Percentiles rank a stretch among this genome's conserved stretches.
Conservation (phyloP, 78 protist species). For the Blattamonas nauphoetae region DNA sequence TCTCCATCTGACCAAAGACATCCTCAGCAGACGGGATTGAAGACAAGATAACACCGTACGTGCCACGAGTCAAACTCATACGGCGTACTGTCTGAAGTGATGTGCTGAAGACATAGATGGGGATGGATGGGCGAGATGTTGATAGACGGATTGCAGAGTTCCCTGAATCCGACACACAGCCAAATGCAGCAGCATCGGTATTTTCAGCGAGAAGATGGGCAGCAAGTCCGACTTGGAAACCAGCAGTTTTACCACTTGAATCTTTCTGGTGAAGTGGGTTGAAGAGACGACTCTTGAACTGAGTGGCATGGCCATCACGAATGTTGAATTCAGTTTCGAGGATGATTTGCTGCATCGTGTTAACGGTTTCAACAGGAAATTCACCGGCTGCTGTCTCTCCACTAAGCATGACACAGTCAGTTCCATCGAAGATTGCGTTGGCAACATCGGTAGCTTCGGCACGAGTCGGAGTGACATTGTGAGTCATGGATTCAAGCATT, state of each 20-base stretch:
- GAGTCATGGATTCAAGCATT: constrained; percentile 79
- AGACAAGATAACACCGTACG: background rate
- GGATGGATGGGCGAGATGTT: background rate
- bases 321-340: constrained; percentile 26
- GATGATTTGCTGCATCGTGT: constrained; percentile 36
- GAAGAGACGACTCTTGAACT: background rate
- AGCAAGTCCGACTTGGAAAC: background rate
- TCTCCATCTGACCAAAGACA: background rate
- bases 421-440: constrained; percentile 79
- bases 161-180: constrained; percentile 28
- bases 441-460: constrained; percentile 89
- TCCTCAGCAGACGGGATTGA: background rate
- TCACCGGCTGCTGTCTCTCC: constrained; percentile 58
- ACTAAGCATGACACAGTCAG: constrained; percentile 80
- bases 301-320: background rate
- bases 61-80: background rate
- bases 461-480: constrained; percentile 73
- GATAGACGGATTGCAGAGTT: background rate
- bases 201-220: constrained; percentile 23
- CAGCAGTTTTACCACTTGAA: background rate
- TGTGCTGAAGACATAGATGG: background rate
- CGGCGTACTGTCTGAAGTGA: background rate
- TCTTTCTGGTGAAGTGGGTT: background rate
- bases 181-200: constrained; percentile 3
- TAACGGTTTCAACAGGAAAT: constrained; percentile 35